These are phyloP conservation scores for Yamadazyma diddensiae DNA, from an alignment of 1,139 yeast species.

Conservation along the genomic window DNA sequence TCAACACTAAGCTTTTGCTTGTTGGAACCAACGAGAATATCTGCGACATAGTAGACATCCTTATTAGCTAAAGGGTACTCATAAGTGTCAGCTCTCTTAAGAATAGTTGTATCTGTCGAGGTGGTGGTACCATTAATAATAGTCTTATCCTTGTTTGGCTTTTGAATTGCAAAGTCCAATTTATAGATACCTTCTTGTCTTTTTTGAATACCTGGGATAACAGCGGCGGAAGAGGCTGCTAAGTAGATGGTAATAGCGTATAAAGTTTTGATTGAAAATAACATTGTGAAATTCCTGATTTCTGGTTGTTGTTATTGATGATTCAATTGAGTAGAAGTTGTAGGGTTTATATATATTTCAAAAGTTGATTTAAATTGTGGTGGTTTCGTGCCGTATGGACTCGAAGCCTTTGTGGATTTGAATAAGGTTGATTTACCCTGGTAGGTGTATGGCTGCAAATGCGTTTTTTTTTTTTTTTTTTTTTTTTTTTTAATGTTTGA, in stretches of 20 bases:
- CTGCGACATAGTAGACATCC: conserved; percentile 47
- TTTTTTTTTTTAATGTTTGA: too few species aligned
- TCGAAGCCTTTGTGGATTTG: too few species aligned
- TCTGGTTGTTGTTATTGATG: too few species aligned
- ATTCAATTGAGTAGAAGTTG: too few species aligned
- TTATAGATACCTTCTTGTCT: conserved; percentile 12
- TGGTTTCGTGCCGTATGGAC: too few species aligned
- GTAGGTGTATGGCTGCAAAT: too few species aligned
- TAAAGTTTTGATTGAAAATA: conserved; percentile 8
- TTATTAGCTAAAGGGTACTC: conserved; percentile 6
- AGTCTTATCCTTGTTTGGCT: background rate
- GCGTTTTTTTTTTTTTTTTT: too few species aligned
- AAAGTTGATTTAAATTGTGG: too few species aligned
- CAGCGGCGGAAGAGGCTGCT: conserved; percentile 9
- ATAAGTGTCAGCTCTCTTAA: conserved; percentile 4
- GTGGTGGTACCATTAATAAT: background rate
- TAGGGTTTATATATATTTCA: too few species aligned
- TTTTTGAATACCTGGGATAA: conserved; percentile 11
- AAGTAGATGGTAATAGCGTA: conserved; percentile 11
- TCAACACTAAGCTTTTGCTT: conserved; percentile 29
- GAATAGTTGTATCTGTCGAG: background rate
- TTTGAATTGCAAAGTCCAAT: conserved; percentile 11
- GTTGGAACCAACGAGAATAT: conserved; percentile 34
- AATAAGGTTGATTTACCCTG: too few species aligned
- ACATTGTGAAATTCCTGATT: too few species aligned